These are phyloP conservation scores for Ogataea neopini DNA, from an alignment of 805 yeast genomes.

Conservation along the genomic window DNA sequence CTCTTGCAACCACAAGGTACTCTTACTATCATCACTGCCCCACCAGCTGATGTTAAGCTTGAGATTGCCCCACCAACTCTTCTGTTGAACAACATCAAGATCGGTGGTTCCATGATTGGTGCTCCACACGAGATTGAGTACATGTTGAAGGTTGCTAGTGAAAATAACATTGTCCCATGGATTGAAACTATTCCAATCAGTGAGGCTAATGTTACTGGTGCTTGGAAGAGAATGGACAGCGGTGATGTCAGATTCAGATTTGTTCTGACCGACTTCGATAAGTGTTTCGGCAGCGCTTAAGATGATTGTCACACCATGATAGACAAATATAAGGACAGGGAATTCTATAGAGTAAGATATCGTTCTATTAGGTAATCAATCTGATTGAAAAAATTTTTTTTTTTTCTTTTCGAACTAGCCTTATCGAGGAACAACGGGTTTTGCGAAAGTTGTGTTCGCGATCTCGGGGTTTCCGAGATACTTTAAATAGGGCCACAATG, in stretches of 20 bases:
- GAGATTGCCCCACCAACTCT: slow-evolving; percentile 24
- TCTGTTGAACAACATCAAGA: slow-evolving; percentile 45
- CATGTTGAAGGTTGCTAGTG: slow-evolving; percentile 64
- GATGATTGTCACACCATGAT: too few species aligned
- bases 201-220: slow-evolving; percentile 53
- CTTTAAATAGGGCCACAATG: too few species aligned
- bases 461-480: too few species aligned
- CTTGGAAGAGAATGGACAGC: slow-evolving; percentile 51
- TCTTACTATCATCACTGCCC: slow-evolving; percentile 49
- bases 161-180: slow-evolving; percentile 61
- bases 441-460: too few species aligned
- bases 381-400: too few species aligned
- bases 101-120: slow-evolving; percentile 63
- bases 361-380: too few species aligned
- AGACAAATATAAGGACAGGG: too few species aligned
- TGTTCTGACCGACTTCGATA: slow-evolving; percentile 57
- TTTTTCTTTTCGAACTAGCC: too few species aligned
- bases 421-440: too few species aligned
- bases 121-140: slow-evolving; percentile 64
- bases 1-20: slow-evolving; percentile 60
- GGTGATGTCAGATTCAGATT: slow-evolving; percentile 67
- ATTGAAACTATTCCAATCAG: slow-evolving; percentile 57
- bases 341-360: too few species aligned
- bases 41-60: slow-evolving; percentile 34
- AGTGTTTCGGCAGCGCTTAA: slow-evolving; percentile 20